Evolutionary conservation across 1,284 basidiomycete genomes (phyloP), one percentile per base, ranked within the genome.

Genomic region (Cryptococcus sp.): DNA sequence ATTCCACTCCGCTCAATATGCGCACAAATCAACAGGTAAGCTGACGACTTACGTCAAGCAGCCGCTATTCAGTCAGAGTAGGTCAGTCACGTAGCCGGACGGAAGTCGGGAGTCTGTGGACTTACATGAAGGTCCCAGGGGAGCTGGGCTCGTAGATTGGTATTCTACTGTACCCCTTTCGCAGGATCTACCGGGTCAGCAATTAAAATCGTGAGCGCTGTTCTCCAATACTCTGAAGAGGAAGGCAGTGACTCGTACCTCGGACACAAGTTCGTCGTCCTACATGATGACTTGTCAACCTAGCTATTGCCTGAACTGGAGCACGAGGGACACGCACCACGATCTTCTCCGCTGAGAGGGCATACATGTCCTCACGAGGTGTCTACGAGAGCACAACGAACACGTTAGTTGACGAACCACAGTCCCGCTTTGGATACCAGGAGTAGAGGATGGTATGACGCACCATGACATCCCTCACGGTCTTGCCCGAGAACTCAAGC

Each of bases 121-220:
- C 74, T 60, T 47, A 76, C 73, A 74, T 63, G 64, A 65, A 76
- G 0, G 89, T 83, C 2, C 85, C 78, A 0, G 88, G 85, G 27
- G 87, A 82, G 4, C 84, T 84, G 3, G 88, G 83, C 64, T 88
- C 86, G 71, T 94, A 90, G 0, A 98, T 84, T 0, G 94, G 94
- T 69, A 97, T 91, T 17, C 94, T 87, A 3, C 91, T 94, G 75
- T 94, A 94, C 3, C 67, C 68, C 51, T 69, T 68, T 19, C 57
- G 50, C n/a, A 70, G 53, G 17, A 70, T 69, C 67, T 35, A 35
- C 31, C 31, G 31, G 31, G 13, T 4, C 8, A 35, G 31, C 31
- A 35, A 13, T 35, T 10, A 35, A 8, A 8, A 35, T 35, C 31
- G 31, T 69, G 42, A 25, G 27, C 27, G 5, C 22, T 6, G 25